Evolutionary conservation across 805 yeast species (phyloP), one percentile per base, ranked within the genome.

Genomic region (Metschnikowia peoriensis): DNA sequence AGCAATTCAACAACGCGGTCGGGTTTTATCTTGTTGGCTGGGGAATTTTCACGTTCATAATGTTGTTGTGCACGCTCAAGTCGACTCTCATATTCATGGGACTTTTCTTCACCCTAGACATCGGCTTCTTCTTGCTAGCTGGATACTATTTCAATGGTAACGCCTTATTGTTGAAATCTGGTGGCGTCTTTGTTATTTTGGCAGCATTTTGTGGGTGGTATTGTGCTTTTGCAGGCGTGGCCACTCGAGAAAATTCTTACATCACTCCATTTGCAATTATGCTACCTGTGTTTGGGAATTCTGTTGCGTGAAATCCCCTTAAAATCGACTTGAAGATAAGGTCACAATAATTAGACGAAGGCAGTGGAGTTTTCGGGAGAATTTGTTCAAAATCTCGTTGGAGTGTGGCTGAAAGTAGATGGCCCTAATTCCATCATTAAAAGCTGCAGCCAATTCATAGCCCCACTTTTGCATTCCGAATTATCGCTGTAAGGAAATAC

Each of bases 21-120:
- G 89, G 88, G 1, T 79, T 84, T 59, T 83, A 73, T 65, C 63
- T 83, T 28, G 64, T 82, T 2, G 88, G 86, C 8, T 84, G 88
- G 88, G 74, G 80, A 6, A 79, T 85, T 11, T 84, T 84, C 71
- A 77, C 88, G 12, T 82, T 81, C 58, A 68, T 84, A 68, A 74
- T 84, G 67, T 66, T 81, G 61, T 61, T 82, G 54, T 79, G 81
- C 58, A 80, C 88, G 2, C 68, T 76, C 62, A 80, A 78, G 61
- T 74, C 84, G 2, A 79, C 84, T 1, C 58, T 75, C 46, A 64
- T 76, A 9, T 76, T 85, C 66, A 79, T 81, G 61, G 61, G 73
- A n/a, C 69, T 85, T 44, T 80, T 85, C 63, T 66, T 77, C 37
- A 70, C 80, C 54, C 70, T 85, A 52, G 82, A 78, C 62, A 44